phyloP scores from a whole-genome alignment of 1,284 basidiomycete species.

The Pisolithus thermaeus region DNA sequence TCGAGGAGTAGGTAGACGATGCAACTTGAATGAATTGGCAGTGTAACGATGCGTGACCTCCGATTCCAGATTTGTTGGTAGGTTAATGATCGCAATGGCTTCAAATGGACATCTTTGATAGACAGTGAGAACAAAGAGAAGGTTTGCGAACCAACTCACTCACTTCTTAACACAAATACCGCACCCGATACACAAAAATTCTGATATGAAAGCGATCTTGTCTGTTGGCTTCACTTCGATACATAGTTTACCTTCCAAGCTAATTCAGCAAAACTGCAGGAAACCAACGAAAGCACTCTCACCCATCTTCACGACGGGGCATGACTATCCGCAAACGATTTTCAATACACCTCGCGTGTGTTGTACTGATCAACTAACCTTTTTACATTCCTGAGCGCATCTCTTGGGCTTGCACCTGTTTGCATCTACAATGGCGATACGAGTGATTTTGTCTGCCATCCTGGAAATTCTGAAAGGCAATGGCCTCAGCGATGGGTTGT shows the following conservation, averaged over 20 bases:
- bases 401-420: constrained; percentile 93
- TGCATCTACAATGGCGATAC: constrained; percentile 91
- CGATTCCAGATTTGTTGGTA: constrained; percentile 91
- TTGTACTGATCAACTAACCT: constrained; percentile 39
- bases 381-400: constrained; percentile 91
- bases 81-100: constrained; percentile 95
- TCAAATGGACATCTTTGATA: constrained; percentile 86
- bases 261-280: not conserved
- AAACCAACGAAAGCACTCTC: constrained; percentile 19
- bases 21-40: constrained; percentile 96
- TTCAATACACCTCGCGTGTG: constrained; percentile 2
- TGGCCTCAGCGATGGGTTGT: not conserved
- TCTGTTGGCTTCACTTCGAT: constrained; percentile 92
- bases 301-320: constrained; percentile 98
- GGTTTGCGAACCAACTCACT: constrained; percentile 23
- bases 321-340: constrained; percentile 54
- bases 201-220: constrained; percentile 97
- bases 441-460: constrained; percentile 89
- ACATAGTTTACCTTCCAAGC: constrained; percentile 78
- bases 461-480: constrained; percentile 2
- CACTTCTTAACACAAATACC: constrained; percentile 99
- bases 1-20: constrained; percentile 90
- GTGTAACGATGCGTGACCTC: constrained; percentile 96
- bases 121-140: constrained; percentile 8
- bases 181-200: constrained; percentile 94